Conservation (phyloP, 441 rosid genomes). For the Croton setiger region DNA sequence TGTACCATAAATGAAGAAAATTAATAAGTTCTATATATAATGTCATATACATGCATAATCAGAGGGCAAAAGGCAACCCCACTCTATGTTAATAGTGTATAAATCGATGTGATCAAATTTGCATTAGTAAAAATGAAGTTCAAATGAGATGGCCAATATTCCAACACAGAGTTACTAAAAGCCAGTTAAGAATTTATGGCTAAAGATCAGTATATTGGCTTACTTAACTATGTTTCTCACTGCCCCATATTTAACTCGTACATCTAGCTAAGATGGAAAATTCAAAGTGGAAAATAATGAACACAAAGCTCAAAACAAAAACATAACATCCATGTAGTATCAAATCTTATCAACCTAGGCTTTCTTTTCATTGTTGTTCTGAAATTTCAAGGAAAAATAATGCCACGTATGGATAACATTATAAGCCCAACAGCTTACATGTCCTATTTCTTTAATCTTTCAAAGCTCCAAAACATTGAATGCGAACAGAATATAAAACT, state of each 20-base stretch:
- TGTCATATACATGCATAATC: neutral
- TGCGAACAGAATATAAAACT: neutral
- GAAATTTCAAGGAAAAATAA: neutral
- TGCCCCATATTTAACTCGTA: neutral
- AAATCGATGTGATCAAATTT: neutral
- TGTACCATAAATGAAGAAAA: slow-evolving; percentile 23
- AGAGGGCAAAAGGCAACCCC: neutral
- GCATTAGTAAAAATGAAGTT: neutral
- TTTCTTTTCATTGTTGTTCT: neutral
- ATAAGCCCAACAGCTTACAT: neutral
- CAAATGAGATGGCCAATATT: neutral
- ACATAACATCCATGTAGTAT: neutral
- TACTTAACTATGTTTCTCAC: neutral
- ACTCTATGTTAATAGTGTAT: neutral
- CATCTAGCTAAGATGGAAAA: neutral
- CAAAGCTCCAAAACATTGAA: neutral
- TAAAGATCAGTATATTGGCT: neutral
- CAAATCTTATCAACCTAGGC: neutral
- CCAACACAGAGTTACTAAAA: neutral
- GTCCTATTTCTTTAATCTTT: neutral
- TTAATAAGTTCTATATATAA: slow-evolving; percentile 11
- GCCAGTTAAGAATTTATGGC: neutral
- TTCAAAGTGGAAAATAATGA: neutral
- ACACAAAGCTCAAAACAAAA: neutral
- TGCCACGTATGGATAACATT: neutral